A percentile compares a stretch with the other conserved stretches of the same genome.
Conservation (phyloP, 2,329 filamentous ascomycete species). For the Fusarium miscanthi region DNA sequence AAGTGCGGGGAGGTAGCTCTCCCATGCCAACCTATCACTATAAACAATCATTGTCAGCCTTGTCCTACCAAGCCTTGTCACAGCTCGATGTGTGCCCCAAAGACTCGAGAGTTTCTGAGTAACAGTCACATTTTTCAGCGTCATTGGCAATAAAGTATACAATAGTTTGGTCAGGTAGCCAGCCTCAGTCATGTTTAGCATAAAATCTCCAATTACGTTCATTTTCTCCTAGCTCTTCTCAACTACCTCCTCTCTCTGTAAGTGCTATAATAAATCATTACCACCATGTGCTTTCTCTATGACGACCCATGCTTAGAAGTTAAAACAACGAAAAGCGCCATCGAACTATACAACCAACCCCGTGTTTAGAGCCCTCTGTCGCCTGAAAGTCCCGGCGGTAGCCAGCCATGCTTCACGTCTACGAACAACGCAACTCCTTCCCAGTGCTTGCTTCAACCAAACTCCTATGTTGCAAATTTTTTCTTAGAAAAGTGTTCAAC, state of each 20-base stretch:
- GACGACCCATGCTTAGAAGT: conserved; percentile 37
- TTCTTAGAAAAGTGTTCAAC: conserved; percentile 30
- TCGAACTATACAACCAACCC: conserved; percentile 38
- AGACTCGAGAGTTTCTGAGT: conserved; percentile 27
- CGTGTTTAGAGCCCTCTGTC: conserved; percentile 20
- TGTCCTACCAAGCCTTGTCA: conserved; percentile 32
- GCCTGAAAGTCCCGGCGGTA: conserved; percentile 13
- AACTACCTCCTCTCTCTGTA: background rate
- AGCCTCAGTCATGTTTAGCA: background rate
- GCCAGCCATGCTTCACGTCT: conserved; percentile 25
- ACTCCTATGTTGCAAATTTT: conserved; percentile 11
- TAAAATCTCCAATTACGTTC: conserved; percentile 39
- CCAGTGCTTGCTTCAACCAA: conserved; percentile 8
- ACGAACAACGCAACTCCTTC: conserved; percentile 29
- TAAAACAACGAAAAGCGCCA: conserved; percentile 27
- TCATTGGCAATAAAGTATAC: background rate
- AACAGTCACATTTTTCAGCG: background rate
- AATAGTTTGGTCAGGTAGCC: background rate
- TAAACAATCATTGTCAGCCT: conserved; percentile 26
- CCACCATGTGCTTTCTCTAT: conserved; percentile 43
- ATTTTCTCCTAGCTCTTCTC: conserved; percentile 21
- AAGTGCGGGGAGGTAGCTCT: conserved; percentile 41
- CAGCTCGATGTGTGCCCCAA: conserved; percentile 13
- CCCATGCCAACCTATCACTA: background rate
- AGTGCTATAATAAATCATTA: conserved; percentile 41